These are phyloP conservation scores for Geosmithia flava DNA, from an alignment of 2,329 filamentous ascomycete genomes.

Conservation along the genomic window DNA sequence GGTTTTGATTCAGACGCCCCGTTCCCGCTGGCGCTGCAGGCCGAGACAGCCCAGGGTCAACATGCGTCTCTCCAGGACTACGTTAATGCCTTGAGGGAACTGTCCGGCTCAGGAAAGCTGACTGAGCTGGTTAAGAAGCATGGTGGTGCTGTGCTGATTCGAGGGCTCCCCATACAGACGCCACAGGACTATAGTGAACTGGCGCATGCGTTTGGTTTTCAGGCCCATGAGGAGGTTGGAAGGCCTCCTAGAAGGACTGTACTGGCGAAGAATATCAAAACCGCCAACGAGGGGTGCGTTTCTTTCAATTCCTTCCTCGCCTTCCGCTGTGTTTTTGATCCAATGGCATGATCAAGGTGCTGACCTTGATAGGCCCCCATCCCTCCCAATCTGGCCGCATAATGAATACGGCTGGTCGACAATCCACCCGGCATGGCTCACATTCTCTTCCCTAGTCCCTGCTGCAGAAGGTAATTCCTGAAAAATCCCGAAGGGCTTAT, in stretches of 20 bases:
- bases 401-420: constrained; percentile 24
- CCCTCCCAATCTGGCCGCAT: constrained; percentile 24
- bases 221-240: constrained; percentile 19
- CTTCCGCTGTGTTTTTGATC: not conserved
- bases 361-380: constrained; percentile 6
- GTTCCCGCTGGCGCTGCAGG: constrained; percentile 11
- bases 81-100: not conserved
- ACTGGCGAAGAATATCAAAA: constrained; percentile 20
- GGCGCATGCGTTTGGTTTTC: constrained; percentile 20
- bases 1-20: constrained; percentile 9
- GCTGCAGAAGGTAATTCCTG: constrained; percentile 8
- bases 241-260: constrained; percentile 17
- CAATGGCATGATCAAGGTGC: not conserved
- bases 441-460: constrained; percentile 13
- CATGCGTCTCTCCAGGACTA: not conserved
- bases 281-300: constrained; percentile 19
- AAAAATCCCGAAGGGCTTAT: no score
- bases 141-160: constrained; percentile 18
- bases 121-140: constrained; percentile 10
- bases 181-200: constrained; percentile 19
- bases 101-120: constrained; percentile 13
- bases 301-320: not conserved
- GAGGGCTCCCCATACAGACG: constrained; percentile 16
- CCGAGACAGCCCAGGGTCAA: not conserved
- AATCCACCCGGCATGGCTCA: constrained; percentile 21